These are phyloP conservation scores for Didymella sp. DNA, from an alignment of 2,329 filamentous ascomycete genomes.

Conservation along the genomic window DNA sequence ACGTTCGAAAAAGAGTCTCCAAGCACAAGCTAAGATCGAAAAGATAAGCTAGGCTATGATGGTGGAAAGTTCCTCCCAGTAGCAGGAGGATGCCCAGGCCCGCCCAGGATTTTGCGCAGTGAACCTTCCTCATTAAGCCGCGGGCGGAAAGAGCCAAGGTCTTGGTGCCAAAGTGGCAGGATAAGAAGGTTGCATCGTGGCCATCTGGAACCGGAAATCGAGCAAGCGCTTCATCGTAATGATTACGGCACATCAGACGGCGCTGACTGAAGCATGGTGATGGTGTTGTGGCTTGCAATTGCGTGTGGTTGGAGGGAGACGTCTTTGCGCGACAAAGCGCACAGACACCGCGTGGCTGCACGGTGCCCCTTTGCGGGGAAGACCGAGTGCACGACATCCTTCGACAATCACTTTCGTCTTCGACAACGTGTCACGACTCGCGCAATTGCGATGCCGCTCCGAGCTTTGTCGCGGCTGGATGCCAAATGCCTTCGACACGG, in stretches of 20 bases:
- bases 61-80: conserved; percentile 22
- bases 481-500: no score
- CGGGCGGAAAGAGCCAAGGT: conserved; percentile 26
- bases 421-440: background rate
- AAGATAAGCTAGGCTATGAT: conserved; percentile 31
- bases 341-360: conserved; percentile 8
- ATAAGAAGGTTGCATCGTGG: conserved; percentile 26
- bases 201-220: conserved; percentile 20
- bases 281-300: background rate
- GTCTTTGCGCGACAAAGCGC: background rate
- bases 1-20: conserved; percentile 31
- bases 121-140: conserved; percentile 20
- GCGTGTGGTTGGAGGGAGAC: background rate
- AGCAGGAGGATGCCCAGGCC: conserved; percentile 16
- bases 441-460: background rate
- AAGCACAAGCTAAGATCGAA: conserved; percentile 30
- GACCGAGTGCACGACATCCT: background rate
- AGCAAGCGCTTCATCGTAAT: conserved; percentile 12
- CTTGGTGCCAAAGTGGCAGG: conserved; percentile 22
- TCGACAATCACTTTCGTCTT: background rate
- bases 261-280: background rate
- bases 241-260: conserved; percentile 10
- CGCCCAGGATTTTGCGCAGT: conserved; percentile 18
- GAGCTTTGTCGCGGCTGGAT: background rate
- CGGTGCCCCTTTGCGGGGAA: conserved; percentile 8